Percentiles rank a stretch among this genome's conserved stretches.
These are phyloP conservation scores for Monilinia fructigena DNA, from an alignment of 2,329 filamentous ascomycete species.

Conservation along the genomic window DNA sequence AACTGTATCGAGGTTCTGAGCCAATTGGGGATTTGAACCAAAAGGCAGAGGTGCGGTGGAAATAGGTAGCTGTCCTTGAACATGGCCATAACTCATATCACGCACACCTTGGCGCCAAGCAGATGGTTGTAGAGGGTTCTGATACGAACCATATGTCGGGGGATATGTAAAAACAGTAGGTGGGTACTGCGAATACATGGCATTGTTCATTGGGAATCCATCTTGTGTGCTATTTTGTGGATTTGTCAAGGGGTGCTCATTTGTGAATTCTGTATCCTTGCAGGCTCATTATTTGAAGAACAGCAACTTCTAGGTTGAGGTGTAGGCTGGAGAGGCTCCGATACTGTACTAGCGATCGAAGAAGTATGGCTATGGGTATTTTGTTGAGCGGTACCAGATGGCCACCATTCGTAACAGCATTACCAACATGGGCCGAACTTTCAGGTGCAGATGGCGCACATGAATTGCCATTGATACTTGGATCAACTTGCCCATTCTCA, in stretches of 20 bases:
- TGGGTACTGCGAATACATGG: constrained; percentile 32
- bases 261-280: constrained; percentile 29
- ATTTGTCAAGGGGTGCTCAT: constrained; percentile 22
- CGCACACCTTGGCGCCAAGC: constrained; percentile 53
- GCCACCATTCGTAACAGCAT: constrained; percentile 25
- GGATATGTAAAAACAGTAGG: constrained; percentile 53
- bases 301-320: constrained; percentile 41
- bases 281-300: constrained; percentile 38
- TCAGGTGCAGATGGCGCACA: constrained; percentile 21
- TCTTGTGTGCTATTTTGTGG: constrained; percentile 37
- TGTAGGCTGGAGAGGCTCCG: constrained; percentile 27
- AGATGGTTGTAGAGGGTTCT: constrained; percentile 54
- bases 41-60: constrained; percentile 26
- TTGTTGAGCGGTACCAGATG: constrained; percentile 31
- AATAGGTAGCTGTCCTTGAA: constrained; percentile 32
- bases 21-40: constrained; percentile 42
- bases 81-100: constrained; percentile 42
- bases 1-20: constrained; percentile 36
- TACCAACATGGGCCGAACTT: constrained; percentile 11
- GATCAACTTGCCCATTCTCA: constrained; percentile 25
- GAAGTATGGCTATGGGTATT: constrained; percentile 31
- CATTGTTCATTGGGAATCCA: constrained; percentile 30
- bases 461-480: constrained; percentile 26
- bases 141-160: constrained; percentile 53
- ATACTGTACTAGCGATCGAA: constrained; percentile 32